Evolutionary conservation across 345 rosid species (phyloP).

Genomic region (Populus deltoides): DNA sequence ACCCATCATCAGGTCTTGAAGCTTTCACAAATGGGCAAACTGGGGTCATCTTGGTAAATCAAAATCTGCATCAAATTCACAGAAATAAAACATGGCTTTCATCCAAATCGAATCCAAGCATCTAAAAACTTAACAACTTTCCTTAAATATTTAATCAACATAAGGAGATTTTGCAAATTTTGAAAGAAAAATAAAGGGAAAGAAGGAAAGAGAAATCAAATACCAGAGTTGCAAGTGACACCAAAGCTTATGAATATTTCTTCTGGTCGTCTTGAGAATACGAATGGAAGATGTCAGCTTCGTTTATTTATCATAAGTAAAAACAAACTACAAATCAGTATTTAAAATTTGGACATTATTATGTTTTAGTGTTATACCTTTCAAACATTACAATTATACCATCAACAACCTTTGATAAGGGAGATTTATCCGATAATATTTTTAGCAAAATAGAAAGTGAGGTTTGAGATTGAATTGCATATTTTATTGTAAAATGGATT

Average conservation of each 20-base stretch:
- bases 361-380: too few species aligned
- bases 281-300: not conserved
- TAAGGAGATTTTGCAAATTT: not conserved
- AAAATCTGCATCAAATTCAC: slow-evolving; percentile 15
- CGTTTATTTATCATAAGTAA: not conserved
- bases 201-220: not conserved
- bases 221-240: not conserved
- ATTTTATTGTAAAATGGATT: too few species aligned
- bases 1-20: slow-evolving; percentile 57
- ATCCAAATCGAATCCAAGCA: not conserved
- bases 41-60: slow-evolving; percentile 46
- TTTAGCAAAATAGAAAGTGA: too few species aligned
- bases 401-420: too few species aligned
- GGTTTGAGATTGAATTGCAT: too few species aligned
- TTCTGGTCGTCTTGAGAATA: not conserved
- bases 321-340: not conserved
- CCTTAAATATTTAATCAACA: not conserved
- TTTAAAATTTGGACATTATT: too few species aligned
- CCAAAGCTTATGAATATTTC: not conserved
- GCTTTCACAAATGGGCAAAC: slow-evolving; percentile 80
- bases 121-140: not conserved
- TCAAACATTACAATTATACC: too few species aligned
- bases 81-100: not conserved
- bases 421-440: too few species aligned
- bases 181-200: not conserved